Base-by-base conservation (phyloP, 2,329 filamentous ascomycete species). In the Trichophyton simii region DNA sequence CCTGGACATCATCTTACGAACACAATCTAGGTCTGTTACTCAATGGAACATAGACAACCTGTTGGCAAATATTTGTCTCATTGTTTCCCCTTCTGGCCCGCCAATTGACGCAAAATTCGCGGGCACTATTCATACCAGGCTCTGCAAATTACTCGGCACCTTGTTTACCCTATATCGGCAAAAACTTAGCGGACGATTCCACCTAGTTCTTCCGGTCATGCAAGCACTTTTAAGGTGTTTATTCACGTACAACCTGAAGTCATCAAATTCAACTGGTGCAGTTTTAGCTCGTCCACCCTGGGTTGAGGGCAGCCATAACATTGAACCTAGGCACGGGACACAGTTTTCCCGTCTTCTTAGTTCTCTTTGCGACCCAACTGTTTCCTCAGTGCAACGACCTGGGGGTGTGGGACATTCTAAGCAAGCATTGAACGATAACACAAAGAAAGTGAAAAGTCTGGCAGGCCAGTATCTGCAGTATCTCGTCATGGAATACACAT, bases 361-460 rank as follows among this genome's bases (percentile, higher is more conserved):
- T n/a, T 79, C 81, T 0, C 78, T 86, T 58, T 84, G 82, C 72
- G 82, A 83, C 60, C 84, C 84, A 0, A 83, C 83, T 0, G 78
- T 82, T 54, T 82, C 81, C 0, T 78, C 81, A 1, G 79, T 83
- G 3, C 73, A 78, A 13, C 69, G 70, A 15, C 69, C 71, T 5
- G 67, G 67, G 6, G 70, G 71, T 28, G 63, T 67, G 3, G 68
- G 69, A 2, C 65, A 68, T 18, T 74, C 76, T 6, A 73, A 73
- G 54, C 74, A 77, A 66, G 74, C 74, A 0, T 77, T 87, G 28
- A 80, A 80, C 28, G 83, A 86, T 64, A 79, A 82, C 62, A 80
- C 82, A 11, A 83, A 83, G 66, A 82, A 80, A 61, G 81, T 82
- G 6, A 79, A 82, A 65, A 78, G 79, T 34, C 78, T 81, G 61